Evolutionary conservation across 2,329 filamentous ascomycete species (phyloP), one percentile per base, ranked within the genome.

Genomic region (Colletotrichum echinochloae): DNA sequence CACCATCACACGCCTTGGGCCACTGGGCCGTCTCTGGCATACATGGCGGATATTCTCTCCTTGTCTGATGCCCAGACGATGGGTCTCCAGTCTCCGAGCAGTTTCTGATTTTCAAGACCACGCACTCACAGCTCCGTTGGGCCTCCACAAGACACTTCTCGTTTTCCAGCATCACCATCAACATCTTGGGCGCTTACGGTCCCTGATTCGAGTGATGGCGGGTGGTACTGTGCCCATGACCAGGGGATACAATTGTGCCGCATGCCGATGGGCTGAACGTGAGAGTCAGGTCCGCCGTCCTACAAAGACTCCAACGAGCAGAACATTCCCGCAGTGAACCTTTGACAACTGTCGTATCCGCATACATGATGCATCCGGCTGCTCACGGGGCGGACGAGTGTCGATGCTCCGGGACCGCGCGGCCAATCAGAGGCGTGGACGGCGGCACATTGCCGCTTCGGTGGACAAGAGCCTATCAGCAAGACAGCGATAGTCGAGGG

Each of bases 381-480:
- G 39, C n/a, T 14, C 14, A 35, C 14, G 5, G 18, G 39, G 18
- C 6, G 11, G 18, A 46, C 7, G 16, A 41, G n/a, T 28, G 55
- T 44, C 55, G 26, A 61, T 30, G 37, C 41, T 28, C 62, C 41
- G 41, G 37, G 48, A 44, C 30, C 16, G 16, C 37, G 41, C n/a
- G 54, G 60, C 74, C 74, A 75, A 75, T 75, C 26, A 73, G 62
- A 61, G 16, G 12, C 48, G 26, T 3, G 30, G 26, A 61, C 30
- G 18, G 9, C 62, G 20, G 70, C 74, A 75, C 74, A 75, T 60
- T 66, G 49, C 62, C 49, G 26, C 44, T 70, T 33, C 30, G 54
- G 49, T 62, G 68, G 64, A 67, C 5, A 57, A 69, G 52, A 68
- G 59, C 56, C 64, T 57, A 67, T 62, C 63, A 62, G 37, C 59